Base-by-base conservation (phyloP, 2,329 filamentous ascomycete genomes). In the Xylaria sp. region DNA sequence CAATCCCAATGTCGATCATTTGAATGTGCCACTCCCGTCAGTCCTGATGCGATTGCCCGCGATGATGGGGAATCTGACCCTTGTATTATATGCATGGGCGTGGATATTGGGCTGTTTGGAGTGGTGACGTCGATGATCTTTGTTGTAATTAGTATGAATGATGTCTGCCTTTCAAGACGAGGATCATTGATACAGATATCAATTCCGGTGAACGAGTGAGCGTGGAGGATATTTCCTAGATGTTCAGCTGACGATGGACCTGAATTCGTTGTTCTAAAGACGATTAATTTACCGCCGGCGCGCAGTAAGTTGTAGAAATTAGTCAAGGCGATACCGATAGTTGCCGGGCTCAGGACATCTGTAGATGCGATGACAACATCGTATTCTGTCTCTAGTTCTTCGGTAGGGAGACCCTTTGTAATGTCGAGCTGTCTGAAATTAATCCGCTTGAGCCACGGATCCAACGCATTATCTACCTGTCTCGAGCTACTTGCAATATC, bases 131-230 rank as follows among this genome's bases (percentile, higher is more conserved):
- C 49, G 44, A 33, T 15, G 31, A 36, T 53, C 17, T 49, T 59
- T 17, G 63, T 40, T n/a, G 63, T 65, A 36, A 65, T 33, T 9
- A 65, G 44, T n/a, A 59, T n/a, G 28, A 42, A 59, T 53, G 44
- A 51, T 5, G 23, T 51, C 44, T 48, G n/a, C 20, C 10, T n/a
- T 11, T 48, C 44, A 48, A 48, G n/a, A 23, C n/a, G 7, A n/a
- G 44, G 10, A 23, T 7, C 44, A 48, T 48, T 23, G n/a, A 48
- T 48, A 13, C 44, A 23, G 44, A 59, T 23, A 26, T 65, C 63
- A 20, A 59, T 28, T 9, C 63, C 54, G 9, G 4, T 59, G 17
- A 49, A 65, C 7, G 63, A 59, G 11, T 59, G 36, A 10, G 23
- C 26, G 1, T 59, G 15, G 13, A 65, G n/a, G 42, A 65, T 13